These are phyloP conservation scores for Cladosporium austrohemisphaericum DNA, from an alignment of 2,329 filamentous ascomycete species.

Conservation along the genomic window DNA sequence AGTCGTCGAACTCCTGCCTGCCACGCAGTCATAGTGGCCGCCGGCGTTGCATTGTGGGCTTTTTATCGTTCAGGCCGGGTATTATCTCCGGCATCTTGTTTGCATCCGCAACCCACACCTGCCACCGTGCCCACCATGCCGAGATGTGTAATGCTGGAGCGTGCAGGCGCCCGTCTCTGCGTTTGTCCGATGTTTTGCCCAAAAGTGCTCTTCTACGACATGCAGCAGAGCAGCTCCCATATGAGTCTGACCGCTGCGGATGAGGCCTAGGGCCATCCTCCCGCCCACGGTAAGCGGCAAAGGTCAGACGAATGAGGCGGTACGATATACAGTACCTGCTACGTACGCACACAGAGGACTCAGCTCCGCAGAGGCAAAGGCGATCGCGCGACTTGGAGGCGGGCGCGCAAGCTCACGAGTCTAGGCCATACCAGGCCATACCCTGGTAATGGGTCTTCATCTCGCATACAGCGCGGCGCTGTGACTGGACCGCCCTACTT, in stretches of 20 bases:
- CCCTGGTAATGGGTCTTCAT: constrained; percentile 10
- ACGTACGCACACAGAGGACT: neutral
- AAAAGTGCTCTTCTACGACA: too few relatives aligned
- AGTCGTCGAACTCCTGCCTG: constrained; percentile 3
- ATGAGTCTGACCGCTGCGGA: too few relatives aligned
- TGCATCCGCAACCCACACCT: constrained; percentile 2
- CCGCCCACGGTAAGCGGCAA: too few relatives aligned
- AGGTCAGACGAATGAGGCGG: too few relatives aligned
- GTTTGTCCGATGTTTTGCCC: constrained; percentile 2
- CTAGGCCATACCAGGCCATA: constrained; percentile 12
- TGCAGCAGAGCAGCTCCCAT: too few relatives aligned
- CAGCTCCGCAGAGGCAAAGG: neutral
- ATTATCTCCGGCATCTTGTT: constrained; percentile 7
- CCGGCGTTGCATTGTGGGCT: constrained; percentile 2
- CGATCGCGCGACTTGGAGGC: too few relatives aligned
- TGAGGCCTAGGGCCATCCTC: too few relatives aligned
- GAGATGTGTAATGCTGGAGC: constrained; percentile 2
- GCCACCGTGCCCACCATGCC: constrained; percentile 2
- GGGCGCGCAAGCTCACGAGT: constrained; percentile 5
- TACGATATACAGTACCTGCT: too few relatives aligned
- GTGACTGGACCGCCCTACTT: constrained; percentile 3
- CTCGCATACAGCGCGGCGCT: constrained; percentile 10
- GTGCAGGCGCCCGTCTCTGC: neutral
- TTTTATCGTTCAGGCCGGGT: constrained; percentile 5
- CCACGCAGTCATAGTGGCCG: neutral